Percentiles rank a stretch among this genome's conserved stretches.
Evolutionary conservation across 768 basidiomycete genomes (phyloP).

Genomic region (Paxillus ammoniavirescens): DNA sequence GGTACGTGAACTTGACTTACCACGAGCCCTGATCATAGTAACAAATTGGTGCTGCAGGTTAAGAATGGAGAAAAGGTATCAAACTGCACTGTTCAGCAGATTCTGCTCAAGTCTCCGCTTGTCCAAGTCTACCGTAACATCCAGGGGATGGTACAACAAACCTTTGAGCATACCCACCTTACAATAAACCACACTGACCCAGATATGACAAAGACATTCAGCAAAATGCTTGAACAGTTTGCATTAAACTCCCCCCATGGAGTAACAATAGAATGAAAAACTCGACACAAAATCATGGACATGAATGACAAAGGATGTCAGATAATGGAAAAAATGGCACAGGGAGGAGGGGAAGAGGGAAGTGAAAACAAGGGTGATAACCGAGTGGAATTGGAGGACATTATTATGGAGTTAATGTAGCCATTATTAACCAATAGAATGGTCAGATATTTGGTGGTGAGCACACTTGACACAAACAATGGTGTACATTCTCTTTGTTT

Average conservation of each 20-base stretch:
- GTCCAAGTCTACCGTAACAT: conserved; percentile 32
- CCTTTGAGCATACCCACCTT: conserved; percentile 20
- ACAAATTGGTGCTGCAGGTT: conserved; percentile 13
- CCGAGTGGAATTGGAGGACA: not conserved
- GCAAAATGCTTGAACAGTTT: not conserved
- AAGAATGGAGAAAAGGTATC: conserved; percentile 35
- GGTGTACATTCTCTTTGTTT: not conserved
- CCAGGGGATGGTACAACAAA: conserved; percentile 3
- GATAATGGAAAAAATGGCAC: not conserved
- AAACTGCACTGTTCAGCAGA: conserved; percentile 31
- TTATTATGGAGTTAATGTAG: not conserved
- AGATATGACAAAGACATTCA: conserved; percentile 28
- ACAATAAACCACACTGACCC: conserved; percentile 27
- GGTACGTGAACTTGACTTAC: conserved; percentile 19
- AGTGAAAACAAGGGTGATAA: not conserved
- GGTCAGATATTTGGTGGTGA: no score
- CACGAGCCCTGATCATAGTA: not conserved
- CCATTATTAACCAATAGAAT: not conserved
- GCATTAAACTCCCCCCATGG: not conserved
- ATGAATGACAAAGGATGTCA: not conserved
- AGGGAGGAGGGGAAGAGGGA: not conserved
- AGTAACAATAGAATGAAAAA: not conserved
- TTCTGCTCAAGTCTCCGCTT: conserved; percentile 34
- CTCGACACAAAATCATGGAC: not conserved
- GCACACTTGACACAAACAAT: no score